A percentile compares a stretch with the other conserved stretches of the same genome.
phyloP scores from a whole-genome alignment of 441 rosid genomes.

The Syzygium syzygioides region DNA sequence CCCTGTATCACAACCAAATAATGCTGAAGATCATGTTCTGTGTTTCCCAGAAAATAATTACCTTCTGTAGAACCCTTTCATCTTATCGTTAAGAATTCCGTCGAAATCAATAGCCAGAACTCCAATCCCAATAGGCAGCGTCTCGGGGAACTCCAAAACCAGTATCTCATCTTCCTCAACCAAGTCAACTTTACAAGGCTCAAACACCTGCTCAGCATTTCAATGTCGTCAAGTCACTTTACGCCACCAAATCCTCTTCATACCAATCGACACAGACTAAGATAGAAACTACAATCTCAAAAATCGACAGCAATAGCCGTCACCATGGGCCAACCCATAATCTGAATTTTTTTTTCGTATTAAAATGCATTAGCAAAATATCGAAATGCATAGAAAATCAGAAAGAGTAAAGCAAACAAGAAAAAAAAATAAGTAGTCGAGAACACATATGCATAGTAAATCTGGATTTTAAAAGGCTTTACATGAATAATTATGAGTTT shows the following conservation, averaged over 20 bases:
- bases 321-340: background rate
- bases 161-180: conserved; percentile 70
- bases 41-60: conserved; percentile 3
- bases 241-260: background rate
- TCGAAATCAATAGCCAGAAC: conserved; percentile 48
- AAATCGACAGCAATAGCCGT: background rate
- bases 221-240: background rate
- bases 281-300: background rate
- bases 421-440: background rate
- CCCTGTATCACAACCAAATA: background rate
- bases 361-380: background rate
- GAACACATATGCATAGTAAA: background rate
- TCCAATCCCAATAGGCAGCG: conserved; percentile 61
- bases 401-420: background rate
- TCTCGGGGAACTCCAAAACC: conserved; percentile 60
- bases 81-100: conserved; percentile 66
- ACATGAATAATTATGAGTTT: background rate
- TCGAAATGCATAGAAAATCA: background rate
- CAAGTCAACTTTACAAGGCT: conserved; percentile 42
- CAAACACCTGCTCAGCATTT: conserved; percentile 30
- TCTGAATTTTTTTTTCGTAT: background rate
- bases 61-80: conserved; percentile 94
- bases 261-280: background rate
- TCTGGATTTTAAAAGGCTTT: background rate
- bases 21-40: background rate